These are phyloP conservation scores for Pseudomassariella vexata DNA, from an alignment of 2,329 filamentous ascomycete genomes.

Conservation along the genomic window DNA sequence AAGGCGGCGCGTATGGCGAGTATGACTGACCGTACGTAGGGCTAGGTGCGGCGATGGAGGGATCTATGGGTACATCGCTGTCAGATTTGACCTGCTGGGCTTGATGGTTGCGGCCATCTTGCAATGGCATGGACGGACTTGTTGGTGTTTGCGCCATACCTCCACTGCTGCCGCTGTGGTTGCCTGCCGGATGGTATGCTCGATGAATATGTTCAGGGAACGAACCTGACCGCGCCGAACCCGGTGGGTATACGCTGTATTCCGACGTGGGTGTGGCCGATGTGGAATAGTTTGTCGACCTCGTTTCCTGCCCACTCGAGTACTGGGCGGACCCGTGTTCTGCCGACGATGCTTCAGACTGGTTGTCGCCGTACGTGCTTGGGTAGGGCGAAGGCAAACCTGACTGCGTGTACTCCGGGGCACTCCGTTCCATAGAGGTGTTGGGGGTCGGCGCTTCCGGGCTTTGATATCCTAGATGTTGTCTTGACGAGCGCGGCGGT, in stretches of 20 bases:
- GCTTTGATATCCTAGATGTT: conserved; percentile 20
- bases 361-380: conserved; percentile 59
- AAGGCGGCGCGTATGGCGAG: conserved; percentile 77
- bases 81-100: conserved; percentile 82
- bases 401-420: conserved; percentile 78
- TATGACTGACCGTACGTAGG: conserved; percentile 83
- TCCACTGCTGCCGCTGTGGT: conserved; percentile 66
- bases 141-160: conserved; percentile 95
- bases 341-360: conserved; percentile 82
- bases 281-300: conserved; percentile 63
- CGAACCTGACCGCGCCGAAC: conserved; percentile 67
- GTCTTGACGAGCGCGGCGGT: conserved; percentile 20
- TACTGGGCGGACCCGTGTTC: conserved; percentile 94
- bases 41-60: conserved; percentile 88
- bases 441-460: conserved; percentile 20
- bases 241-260: conserved; percentile 71
- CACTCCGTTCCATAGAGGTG: conserved; percentile 51
- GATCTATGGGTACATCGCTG: conserved; percentile 98
- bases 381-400: conserved; percentile 75
- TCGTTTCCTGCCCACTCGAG: conserved; percentile 73
- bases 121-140: conserved; percentile 92
- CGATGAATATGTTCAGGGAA: conserved; percentile 87
- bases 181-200: conserved; percentile 73
- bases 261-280: conserved; percentile 84
- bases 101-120: conserved; percentile 76